Percentiles rank a stretch among this genome's conserved stretches.
phyloP scores from a whole-genome alignment of 164 flowering plant species.

The Pachysandra terminalis region DNA sequence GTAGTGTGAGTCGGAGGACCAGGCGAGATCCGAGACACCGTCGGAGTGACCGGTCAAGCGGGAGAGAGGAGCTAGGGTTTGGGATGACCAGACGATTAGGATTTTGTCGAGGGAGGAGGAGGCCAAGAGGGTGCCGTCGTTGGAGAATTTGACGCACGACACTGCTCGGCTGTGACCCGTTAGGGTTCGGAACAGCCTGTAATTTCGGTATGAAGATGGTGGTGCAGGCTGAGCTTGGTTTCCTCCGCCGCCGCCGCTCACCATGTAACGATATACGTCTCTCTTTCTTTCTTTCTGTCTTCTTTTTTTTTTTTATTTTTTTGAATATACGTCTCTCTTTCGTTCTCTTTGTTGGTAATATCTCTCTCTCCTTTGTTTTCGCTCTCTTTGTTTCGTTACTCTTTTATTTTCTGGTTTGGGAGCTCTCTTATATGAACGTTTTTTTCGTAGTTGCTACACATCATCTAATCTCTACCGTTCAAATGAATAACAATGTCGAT shows the following conservation, averaged over 20 bases:
- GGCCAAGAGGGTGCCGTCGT: constrained; percentile 81
- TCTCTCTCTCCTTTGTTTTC: too few relatives aligned
- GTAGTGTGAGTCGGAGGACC: constrained; percentile 96
- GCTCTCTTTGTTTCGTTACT: too few relatives aligned
- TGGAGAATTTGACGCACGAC: constrained; percentile 88
- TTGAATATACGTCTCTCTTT: too few relatives aligned
- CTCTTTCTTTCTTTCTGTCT: not conserved
- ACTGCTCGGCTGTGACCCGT: constrained; percentile 63
- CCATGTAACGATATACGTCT: constrained; percentile 6
- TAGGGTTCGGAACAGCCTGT: constrained; percentile 54
- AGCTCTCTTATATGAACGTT: too few relatives aligned
- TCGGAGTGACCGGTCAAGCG: constrained; percentile 75
- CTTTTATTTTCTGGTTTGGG: too few relatives aligned
- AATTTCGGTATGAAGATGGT: constrained; percentile 45
- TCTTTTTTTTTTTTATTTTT: too few relatives aligned
- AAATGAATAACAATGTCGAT: too few relatives aligned
- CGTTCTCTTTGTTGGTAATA: too few relatives aligned
- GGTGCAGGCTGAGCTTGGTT: constrained; percentile 20
- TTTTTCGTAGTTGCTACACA: too few relatives aligned
- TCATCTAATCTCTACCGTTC: too few relatives aligned
- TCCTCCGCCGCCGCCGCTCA: constrained; percentile 17
- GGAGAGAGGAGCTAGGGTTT: constrained; percentile 44
- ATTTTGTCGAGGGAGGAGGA: constrained; percentile 92
- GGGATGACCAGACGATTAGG: constrained; percentile 59
- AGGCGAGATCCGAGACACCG: constrained; percentile 84